These are phyloP conservation scores for Ajuga chamaepitys DNA, from an alignment of 257 asterid genomes.

Conservation along the genomic window DNA sequence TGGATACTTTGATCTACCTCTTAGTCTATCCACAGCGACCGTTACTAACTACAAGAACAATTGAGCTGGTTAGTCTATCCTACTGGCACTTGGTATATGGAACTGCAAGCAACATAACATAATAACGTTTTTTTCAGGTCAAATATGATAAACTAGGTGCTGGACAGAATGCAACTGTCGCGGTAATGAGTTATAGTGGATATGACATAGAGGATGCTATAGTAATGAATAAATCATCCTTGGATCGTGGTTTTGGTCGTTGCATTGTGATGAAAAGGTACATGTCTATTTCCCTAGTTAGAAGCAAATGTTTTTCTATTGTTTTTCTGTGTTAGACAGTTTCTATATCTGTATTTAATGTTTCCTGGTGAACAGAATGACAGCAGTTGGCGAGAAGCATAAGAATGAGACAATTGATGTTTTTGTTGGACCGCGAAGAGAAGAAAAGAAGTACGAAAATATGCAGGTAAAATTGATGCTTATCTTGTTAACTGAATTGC, in stretches of 20 bases:
- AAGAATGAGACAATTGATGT: constrained; percentile 56
- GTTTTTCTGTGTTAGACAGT: constrained; percentile 1
- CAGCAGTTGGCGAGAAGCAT: constrained; percentile 55
- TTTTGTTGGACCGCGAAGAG: constrained; percentile 54
- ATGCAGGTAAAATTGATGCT: constrained; percentile 56
- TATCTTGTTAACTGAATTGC: not conserved
- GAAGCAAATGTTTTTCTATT: not conserved
- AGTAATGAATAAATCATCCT: constrained; percentile 93
- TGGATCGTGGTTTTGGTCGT: constrained; percentile 99
- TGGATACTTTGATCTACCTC: constrained; percentile 83
- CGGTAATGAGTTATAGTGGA: constrained; percentile 99
- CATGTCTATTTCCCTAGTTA: constrained; percentile 12
- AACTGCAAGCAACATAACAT: not conserved
- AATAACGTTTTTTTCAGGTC: constrained; percentile 41
- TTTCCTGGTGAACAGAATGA: constrained; percentile 37
- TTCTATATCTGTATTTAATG: constrained; percentile 2
- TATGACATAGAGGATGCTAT: constrained; percentile 98
- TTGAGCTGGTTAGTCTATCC: constrained; percentile 73
- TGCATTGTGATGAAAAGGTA: constrained; percentile 87
- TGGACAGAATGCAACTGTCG: constrained; percentile 96
- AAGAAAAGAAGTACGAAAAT: constrained; percentile 43
- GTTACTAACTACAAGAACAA: constrained; percentile 78
- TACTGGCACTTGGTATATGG: not conserved
- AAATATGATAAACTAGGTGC: constrained; percentile 90
- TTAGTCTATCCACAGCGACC: constrained; percentile 98